A percentile compares a stretch with the other conserved stretches of the same genome.
These are phyloP conservation scores for Phytophthora sp. DNA, from an alignment of 352 stramenopile species.

Conservation along the genomic window DNA sequence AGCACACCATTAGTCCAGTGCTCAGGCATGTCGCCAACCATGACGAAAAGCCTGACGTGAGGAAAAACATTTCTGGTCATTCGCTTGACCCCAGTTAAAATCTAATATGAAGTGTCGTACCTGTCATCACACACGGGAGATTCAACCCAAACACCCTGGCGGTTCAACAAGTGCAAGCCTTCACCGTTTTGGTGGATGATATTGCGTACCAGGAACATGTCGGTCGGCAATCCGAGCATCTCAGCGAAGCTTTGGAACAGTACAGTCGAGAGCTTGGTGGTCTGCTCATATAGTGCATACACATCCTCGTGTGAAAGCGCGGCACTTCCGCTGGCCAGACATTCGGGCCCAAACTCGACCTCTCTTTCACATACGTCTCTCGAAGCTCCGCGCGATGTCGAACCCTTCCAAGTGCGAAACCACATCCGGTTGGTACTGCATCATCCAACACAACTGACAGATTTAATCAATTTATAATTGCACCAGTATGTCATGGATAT, in stretches of 20 bases:
- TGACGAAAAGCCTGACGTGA: conserved; percentile 58
- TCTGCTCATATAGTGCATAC: conserved; percentile 76
- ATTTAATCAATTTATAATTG: neutral
- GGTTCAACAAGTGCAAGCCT: conserved; percentile 70
- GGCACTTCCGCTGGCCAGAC: conserved; percentile 73
- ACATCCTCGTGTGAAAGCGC: conserved; percentile 70
- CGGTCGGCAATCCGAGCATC: conserved; percentile 64
- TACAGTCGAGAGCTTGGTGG: conserved; percentile 64
- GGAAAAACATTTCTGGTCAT: neutral
- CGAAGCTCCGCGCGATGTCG: conserved; percentile 72
- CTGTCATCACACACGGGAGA: conserved; percentile 72
- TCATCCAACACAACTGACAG: neutral
- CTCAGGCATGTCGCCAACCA: conserved; percentile 85
- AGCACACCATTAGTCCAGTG: conserved; percentile 83
- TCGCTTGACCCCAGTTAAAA: neutral
- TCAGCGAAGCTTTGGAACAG: conserved; percentile 83
- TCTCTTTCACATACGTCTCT: conserved; percentile 56
- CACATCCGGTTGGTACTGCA: conserved; percentile 79
- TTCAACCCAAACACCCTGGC: conserved; percentile 69
- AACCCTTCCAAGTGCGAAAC: conserved; percentile 81
- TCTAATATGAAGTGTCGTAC: conserved; percentile 16
- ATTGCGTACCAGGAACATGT: conserved; percentile 74
- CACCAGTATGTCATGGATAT: neutral
- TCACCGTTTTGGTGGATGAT: conserved; percentile 86
- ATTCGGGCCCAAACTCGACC: conserved; percentile 78